Evolutionary conservation across 2,329 filamentous ascomycete genomes (phyloP).

Genomic region (Tolypocladium paradoxum): DNA sequence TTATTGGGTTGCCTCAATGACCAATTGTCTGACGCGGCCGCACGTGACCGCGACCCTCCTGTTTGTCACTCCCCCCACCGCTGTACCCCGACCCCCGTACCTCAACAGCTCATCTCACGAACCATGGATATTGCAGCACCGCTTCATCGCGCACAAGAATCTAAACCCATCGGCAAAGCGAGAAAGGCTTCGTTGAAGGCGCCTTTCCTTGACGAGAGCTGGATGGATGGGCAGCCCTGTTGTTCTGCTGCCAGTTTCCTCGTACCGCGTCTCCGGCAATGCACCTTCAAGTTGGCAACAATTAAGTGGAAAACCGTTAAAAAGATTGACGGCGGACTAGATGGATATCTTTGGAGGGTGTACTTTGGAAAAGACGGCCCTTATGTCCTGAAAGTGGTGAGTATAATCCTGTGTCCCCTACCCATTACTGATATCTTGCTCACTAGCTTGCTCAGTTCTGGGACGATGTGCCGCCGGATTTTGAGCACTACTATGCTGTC

Average conservation of each 20-base stretch:
- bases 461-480: slow-evolving; percentile 2
- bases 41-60: too few species aligned
- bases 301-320: neutral
- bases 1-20: too few species aligned
- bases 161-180: too few species aligned
- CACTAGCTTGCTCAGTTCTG: neutral
- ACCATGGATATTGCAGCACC: too few species aligned
- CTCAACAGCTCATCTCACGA: too few species aligned
- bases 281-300: neutral
- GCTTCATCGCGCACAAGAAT: too few species aligned
- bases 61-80: too few species aligned
- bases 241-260: neutral
- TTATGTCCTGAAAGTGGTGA: slow-evolving; percentile 4
- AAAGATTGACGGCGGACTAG: slow-evolving; percentile 1
- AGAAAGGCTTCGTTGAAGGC: too few species aligned
- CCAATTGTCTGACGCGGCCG: too few species aligned
- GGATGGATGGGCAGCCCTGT: neutral
- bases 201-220: neutral
- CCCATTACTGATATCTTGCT: neutral
- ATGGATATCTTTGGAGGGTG: slow-evolving; percentile 6
- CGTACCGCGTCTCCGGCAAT: slow-evolving; percentile 1
- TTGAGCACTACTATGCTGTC: slow-evolving; percentile 3
- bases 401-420: neutral
- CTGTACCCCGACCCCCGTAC: too few species aligned
- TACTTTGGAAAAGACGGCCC: slow-evolving; percentile 1